Base-by-base conservation (phyloP, 345 rosid species). In the Pugionium cornutum region DNA sequence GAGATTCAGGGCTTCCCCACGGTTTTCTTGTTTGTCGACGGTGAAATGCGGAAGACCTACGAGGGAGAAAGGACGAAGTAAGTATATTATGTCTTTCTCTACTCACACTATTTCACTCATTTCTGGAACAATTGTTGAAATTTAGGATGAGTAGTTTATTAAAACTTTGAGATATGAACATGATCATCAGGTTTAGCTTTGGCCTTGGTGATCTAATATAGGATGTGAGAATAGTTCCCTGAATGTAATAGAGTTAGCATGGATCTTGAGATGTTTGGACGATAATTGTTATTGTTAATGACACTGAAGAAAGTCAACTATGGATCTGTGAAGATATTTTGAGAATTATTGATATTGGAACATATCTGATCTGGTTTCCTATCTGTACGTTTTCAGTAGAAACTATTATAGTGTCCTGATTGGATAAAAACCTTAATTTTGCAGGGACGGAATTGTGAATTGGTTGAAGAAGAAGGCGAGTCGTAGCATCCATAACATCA, bases 401-500 rank as follows among this genome's bases (percentile, higher is more conserved):
- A 53, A 30, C 34, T 63, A n/a, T 44, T 45, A 30, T 63, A 10
- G 45, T 40, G 44, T 40, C n/a, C 8, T 40, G 44, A 40, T 40
- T 40, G n/a, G n/a, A 40, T 7, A 7, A 46, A 30, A 28, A 11
- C 36, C 40, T 48, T 59, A 6, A 36, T n/a, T 7, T 44, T 68
- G 42, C 53, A 82, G 86, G 60, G 75, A 75, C 49, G 77, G 74
- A 34, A 76, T 84, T 53, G 76, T 74, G 5, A 50, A 72, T 69
- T 82, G 81, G 81, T 60, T 82, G 58, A 69, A 74, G 73, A 66
- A 62, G 77, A 78, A 69, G 71, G 72, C 79, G 34, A 65, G 68
- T 31, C 57, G 74, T 10, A 66, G 76, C 62, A 49, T 74, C 67
- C 63, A 58, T 57, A 78, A 66, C 57, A 68, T 78, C 37, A 70